Conservation (phyloP, 2,329 filamentous ascomycete genomes). For the Pseudomassariella vexata region DNA sequence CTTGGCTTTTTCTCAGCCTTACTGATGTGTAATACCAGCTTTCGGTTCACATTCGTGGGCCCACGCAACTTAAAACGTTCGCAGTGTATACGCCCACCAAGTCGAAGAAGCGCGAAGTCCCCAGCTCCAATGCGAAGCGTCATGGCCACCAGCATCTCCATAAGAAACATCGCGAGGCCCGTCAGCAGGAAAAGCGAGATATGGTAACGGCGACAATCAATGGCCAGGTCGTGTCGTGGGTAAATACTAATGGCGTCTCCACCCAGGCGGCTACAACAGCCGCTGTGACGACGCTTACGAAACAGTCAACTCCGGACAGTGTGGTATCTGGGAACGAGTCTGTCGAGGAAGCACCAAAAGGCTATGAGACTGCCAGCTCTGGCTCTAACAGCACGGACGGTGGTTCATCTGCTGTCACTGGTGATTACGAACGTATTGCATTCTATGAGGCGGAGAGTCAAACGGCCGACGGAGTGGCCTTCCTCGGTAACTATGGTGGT, state of each 20-base stretch:
- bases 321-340: conserved; percentile 9
- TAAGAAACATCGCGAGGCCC: conserved; percentile 31
- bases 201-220: conserved; percentile 53
- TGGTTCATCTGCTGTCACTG: conserved; percentile 11
- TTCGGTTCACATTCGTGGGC: conserved; percentile 68
- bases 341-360: conserved; percentile 5
- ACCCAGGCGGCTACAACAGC: conserved; percentile 12
- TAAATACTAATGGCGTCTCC: conserved; percentile 45
- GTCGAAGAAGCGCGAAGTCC: conserved; percentile 30
- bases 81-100: conserved; percentile 61
- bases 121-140: conserved; percentile 28
- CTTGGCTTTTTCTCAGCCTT: too few relatives aligned
- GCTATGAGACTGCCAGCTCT: not conserved
- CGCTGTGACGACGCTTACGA: conserved; percentile 9
- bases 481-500: conserved; percentile 43
- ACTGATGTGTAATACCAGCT: conserved; percentile 40
- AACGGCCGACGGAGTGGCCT: conserved; percentile 36
- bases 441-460: conserved; percentile 39
- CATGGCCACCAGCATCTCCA: conserved; percentile 48
- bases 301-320: conserved; percentile 8
- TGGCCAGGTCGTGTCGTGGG: conserved; percentile 51
- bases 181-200: conserved; percentile 41
- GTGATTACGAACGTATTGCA: conserved; percentile 34
- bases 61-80: conserved; percentile 59
- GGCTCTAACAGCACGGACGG: too few relatives aligned